Conservation (phyloP, 2,329 filamentous ascomycete genomes). For the Aspergillus awamori region DNA sequence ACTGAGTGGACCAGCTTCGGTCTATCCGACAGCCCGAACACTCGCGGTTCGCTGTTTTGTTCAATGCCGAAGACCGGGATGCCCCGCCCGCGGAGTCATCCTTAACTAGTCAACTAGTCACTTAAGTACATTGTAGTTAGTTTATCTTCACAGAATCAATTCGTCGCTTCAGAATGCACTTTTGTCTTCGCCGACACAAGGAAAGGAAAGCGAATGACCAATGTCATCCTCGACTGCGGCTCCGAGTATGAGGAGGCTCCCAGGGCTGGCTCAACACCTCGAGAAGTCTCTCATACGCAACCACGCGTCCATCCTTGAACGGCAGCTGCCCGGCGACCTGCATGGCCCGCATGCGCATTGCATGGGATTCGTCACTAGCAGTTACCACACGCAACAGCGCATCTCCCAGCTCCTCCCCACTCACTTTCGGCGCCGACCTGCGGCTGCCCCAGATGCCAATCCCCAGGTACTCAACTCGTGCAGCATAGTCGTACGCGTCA, state of each 20-base stretch:
- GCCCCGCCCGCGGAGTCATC: background rate
- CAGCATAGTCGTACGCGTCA: constrained; percentile 52
- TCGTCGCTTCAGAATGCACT: no score
- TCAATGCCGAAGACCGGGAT: background rate
- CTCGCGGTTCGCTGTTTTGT: background rate
- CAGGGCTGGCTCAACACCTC: background rate
- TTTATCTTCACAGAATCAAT: no score
- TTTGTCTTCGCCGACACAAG: no score
- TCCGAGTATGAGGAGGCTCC: background rate
- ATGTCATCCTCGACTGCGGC: background rate
- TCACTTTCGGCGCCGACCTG: constrained; percentile 37
- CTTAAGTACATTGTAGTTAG: no score
- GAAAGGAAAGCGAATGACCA: background rate
- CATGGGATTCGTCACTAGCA: background rate
- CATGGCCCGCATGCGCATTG: constrained; percentile 16
- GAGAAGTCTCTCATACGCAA: constrained; percentile 28
- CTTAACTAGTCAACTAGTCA: no score
- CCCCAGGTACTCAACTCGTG: constrained; percentile 46
- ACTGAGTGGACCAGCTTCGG: no score
- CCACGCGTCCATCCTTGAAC: constrained; percentile 21
- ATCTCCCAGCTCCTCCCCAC: constrained; percentile 28
- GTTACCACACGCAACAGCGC: constrained; percentile 27
- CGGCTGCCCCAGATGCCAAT: constrained; percentile 48
- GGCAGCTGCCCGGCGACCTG: constrained; percentile 14
- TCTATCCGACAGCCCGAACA: background rate